Conservation (phyloP, 495 filamentous ascomycete genomes). For the Talaromyces thailandensis region DNA sequence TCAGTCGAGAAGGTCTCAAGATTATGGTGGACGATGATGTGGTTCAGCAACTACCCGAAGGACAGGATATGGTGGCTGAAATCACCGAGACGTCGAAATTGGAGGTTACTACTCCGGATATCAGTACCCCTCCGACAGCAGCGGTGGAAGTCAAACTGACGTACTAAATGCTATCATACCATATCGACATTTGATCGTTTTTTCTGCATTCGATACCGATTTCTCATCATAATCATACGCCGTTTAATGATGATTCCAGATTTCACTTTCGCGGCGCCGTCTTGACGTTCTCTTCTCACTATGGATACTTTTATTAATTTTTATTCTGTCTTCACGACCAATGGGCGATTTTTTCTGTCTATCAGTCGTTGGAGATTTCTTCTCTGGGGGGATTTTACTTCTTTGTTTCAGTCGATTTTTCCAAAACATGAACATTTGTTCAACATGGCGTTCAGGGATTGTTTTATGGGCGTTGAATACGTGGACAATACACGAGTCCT, state of each 20-base stretch:
- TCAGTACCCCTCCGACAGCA: slow-evolving; percentile 10
- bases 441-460: neutral
- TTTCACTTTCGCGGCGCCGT: neutral
- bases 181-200: neutral
- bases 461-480: slow-evolving; percentile 29
- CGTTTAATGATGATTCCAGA: neutral
- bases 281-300: neutral
- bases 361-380: neutral
- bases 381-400: slow-evolving; percentile 8
- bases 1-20: slow-evolving; percentile 63
- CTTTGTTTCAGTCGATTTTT: slow-evolving; percentile 14
- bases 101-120: slow-evolving; percentile 5
- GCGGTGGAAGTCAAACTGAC: slow-evolving; percentile 30
- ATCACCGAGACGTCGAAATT: slow-evolving; percentile 32
- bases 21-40: slow-evolving; percentile 89
- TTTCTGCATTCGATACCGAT: neutral
- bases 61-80: slow-evolving; percentile 78
- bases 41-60: slow-evolving; percentile 76
- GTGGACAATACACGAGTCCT: slow-evolving; percentile 42
- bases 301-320: neutral
- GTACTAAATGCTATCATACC: slow-evolving; percentile 14
- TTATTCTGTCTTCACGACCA: neutral
- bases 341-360: neutral
- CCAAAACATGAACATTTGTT: slow-evolving; percentile 6
- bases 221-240: neutral